Conservation (phyloP, 371 early-diverging fungal species). For the Zopfochytrium polystomum region DNA sequence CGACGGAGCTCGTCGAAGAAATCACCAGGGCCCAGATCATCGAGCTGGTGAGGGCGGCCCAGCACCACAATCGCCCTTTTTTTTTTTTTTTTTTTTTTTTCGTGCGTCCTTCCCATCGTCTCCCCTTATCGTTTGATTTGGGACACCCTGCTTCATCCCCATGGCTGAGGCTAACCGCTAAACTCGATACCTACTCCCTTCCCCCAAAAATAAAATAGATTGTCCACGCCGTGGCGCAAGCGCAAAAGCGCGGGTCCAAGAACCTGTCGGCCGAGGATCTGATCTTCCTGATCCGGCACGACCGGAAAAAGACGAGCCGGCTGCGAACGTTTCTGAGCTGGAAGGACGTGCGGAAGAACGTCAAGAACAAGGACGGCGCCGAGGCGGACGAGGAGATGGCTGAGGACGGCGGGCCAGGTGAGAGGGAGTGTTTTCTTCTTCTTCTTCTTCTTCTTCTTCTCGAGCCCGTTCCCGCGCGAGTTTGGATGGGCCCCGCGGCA, state of each 20-base stretch:
- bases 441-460: no score
- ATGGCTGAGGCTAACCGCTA: no score
- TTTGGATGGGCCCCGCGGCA: no score
- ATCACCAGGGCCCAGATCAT: conserved; percentile 93
- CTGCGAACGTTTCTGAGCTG: conserved; percentile 86
- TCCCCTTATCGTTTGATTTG: neutral
- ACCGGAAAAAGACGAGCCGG: conserved; percentile 87
- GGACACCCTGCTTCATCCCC: neutral
- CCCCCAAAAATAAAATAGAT: no score
- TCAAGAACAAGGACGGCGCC: conserved; percentile 51
- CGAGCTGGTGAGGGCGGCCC: conserved; percentile 69
- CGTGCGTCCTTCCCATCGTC: conserved; percentile 1
- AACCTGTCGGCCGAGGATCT: conserved; percentile 86
- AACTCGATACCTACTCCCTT: no score
- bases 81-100: neutral
- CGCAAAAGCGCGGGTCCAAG: conserved; percentile 77
- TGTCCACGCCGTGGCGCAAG: conserved; percentile 81
- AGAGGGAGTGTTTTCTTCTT: no score
- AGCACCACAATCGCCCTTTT: conserved; percentile 2
- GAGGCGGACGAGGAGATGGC: conserved; percentile 55
- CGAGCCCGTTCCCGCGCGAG: no score
- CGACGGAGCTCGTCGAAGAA: conserved; percentile 75
- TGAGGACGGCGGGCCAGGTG: conserved; percentile 21
- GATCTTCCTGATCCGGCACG: conserved; percentile 94
- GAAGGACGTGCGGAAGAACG: conserved; percentile 94